Base-by-base conservation (phyloP, 352 stramenopile species). In the Phytophthora aleatoria region DNA sequence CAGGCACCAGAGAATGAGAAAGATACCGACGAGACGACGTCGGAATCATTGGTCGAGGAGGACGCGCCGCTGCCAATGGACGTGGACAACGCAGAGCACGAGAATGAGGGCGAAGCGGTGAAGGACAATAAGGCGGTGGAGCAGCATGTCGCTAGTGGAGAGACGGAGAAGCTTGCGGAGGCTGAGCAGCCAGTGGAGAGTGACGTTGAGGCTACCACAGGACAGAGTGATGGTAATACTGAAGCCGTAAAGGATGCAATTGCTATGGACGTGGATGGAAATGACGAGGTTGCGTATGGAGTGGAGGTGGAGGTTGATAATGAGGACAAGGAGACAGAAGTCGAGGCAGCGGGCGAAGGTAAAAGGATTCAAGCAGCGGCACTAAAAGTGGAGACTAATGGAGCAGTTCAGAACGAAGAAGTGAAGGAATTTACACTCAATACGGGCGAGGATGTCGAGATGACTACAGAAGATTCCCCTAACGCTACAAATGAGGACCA, bases 261-360 rank as follows among this genome's bases (percentile, higher is more conserved):
- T 16, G 27, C 27, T 50, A 51, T 61, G 58, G 52, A 51, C 9
- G 12, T 24, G 30, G 15, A 7, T 44, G 30, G 20, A 28, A 49
- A 28, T 28, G 41, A 24, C 5, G 20, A 42, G 7, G 7, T 10
- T 31, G 30, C 31, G 13, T 33, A 69, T 9, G 13, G 53, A 54
- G n/a, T 59, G 16, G 26, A 36, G 7, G 61, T 61, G 56, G 56
- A 66, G 16, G 36, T 62, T 3, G 43, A 63, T n/a, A 55, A 33
- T 13, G 33, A 11, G 1, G 30, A 58, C 5, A 50, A 50, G 26
- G 16, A 52, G 20, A 5, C n/a, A 15, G 5, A 2, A 15, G 8
- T 7, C 15, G 27, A 5, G 11, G 20, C 38, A 10, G 44, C 15
- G 13, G 35, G 16, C 20, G 20, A 20, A 20, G 20, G 20, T 20